These are phyloP conservation scores for Schoenoplectus tabernaemontani DNA, from an alignment of 202 grass and related monocot genomes.

Conservation along the genomic window DNA sequence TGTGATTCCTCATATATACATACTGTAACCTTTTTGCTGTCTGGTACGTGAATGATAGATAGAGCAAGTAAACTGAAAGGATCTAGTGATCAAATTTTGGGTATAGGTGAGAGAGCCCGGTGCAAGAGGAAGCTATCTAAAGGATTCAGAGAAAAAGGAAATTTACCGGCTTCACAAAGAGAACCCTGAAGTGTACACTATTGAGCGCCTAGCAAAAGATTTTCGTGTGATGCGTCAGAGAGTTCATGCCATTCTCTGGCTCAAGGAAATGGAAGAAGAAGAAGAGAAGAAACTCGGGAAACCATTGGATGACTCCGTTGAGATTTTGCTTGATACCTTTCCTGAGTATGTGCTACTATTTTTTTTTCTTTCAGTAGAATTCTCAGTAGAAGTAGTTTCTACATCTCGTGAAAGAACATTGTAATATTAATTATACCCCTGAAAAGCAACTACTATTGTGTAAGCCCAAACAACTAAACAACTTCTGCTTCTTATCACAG, in stretches of 20 bases:
- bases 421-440: neutral
- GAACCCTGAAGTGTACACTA: constrained; percentile 65
- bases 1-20: neutral
- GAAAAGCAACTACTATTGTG: neutral
- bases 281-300: constrained; percentile 76
- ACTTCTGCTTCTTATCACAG: neutral
- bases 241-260: constrained; percentile 91
- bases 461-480: neutral
- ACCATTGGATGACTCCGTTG: constrained; percentile 81
- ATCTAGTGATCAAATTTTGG: neutral
- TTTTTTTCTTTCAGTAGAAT: too few relatives aligned
- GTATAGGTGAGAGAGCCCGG: constrained; percentile 54
- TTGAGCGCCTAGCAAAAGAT: constrained; percentile 89
- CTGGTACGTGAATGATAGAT: neutral
- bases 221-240: constrained; percentile 89
- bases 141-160: constrained; percentile 89
- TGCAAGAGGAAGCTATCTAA: constrained; percentile 61
- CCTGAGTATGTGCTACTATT: constrained; percentile 52
- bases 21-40: neutral
- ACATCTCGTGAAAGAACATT: neutral
- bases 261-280: constrained; percentile 92
- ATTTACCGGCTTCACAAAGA: constrained; percentile 91
- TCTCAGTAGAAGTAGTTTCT: neutral
- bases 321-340: constrained; percentile 86
- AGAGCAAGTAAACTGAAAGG: neutral